Base-by-base conservation (phyloP, 2,329 filamentous ascomycete genomes). In the Dactylellina parvicollis region DNA sequence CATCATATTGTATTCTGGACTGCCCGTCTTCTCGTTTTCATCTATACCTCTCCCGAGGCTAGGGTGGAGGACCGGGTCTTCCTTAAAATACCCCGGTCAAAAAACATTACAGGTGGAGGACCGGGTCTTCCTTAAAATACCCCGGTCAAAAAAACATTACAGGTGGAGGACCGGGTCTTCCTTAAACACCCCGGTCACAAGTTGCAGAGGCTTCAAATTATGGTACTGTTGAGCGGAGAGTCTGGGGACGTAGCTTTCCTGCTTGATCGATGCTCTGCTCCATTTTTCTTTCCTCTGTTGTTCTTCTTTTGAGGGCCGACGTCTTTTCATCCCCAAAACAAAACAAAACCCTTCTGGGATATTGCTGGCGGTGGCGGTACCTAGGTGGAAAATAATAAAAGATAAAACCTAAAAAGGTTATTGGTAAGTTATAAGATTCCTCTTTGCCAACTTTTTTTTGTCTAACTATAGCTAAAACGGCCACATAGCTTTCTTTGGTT, bases 81-180 rank as follows among this genome's bases (percentile, higher is more conserved):
- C 56, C 56, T 26, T 26, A 44, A 57, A 60, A 34, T 32, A 60
- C 56, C 56, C 56, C 30, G 56, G 56, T 49, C 56, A 60, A n/a
- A 10, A 14, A 30, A 14, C 30, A n/a, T 8, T 20, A 47, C 28
- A 40, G 28, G 54, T 26, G 24, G 42, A 47, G 28, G 4, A 40
- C 22, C 38, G 42, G 42, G 32, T 24, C n/a, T 42, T 24, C 3
- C 28, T 26, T 26, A 44, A 57, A 60, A 34, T 32, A 60, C 56
- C 56, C 56, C 30, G 56, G 56, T 49, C 56, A n/a, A 60, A n/a
- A 10, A 14, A 30, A 14, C 30, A n/a, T 8, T 20, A 47, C 26
- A 44, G 28, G 56, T 28, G 28, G 46, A 40, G 30, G 8, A 44
- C 26, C 36, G 46, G 46, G 32, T 18, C n/a, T 46, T 28, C 5